Evolutionary conservation across 768 basidiomycete species (phyloP), one percentile per base, ranked within the genome.

Genomic region (Steccherinum ochraceum): DNA sequence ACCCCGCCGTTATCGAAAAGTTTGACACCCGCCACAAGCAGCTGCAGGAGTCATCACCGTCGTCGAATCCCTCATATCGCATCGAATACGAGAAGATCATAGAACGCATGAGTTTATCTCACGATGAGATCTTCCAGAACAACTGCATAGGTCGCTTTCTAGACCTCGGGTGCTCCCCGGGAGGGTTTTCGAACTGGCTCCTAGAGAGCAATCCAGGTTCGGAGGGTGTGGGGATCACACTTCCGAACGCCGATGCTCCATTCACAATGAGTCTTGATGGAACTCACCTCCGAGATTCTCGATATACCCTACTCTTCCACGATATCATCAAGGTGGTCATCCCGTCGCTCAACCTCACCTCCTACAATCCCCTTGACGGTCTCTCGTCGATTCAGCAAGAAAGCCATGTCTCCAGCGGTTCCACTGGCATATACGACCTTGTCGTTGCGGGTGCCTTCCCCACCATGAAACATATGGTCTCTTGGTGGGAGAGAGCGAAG

Each of bases 111-210:
- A 46, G 49, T 24, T 13, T 20, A 3, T 16, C 7, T 13, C 3
- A 24, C 16, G 19, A 10, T 12, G 20, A 23, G 19, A 3, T 12
- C 18, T 46, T 54, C 23, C 43, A 44, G 3, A 12, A 21, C 3
- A 49, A 45, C 13, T 10, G 41, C 5, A 50, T 57, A 4, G n/a
- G 40, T 10, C 12, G 40, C 1, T 57, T 57, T 51, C 52, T 57
- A 44, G 56, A 57, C 50, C 46, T 57, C 12, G 56, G 56, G 5
- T 54, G 50, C 24, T 46, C 56, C 3, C 56, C 56, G 13, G 56
- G 56, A 16, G 56, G 56, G 13, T 54, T 57, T 40, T 48, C 52
- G 13, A 49, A 39, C 41, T 57, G 53, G 52, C 25, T 54, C 2
- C 24, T 57, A 12, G 40, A 20, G 16, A 23, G 30, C 50, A 57